Evolutionary conservation across 2,329 filamentous ascomycete genomes (phyloP), one percentile per base, ranked within the genome.

Genomic region (Fusarium vanettenii): DNA sequence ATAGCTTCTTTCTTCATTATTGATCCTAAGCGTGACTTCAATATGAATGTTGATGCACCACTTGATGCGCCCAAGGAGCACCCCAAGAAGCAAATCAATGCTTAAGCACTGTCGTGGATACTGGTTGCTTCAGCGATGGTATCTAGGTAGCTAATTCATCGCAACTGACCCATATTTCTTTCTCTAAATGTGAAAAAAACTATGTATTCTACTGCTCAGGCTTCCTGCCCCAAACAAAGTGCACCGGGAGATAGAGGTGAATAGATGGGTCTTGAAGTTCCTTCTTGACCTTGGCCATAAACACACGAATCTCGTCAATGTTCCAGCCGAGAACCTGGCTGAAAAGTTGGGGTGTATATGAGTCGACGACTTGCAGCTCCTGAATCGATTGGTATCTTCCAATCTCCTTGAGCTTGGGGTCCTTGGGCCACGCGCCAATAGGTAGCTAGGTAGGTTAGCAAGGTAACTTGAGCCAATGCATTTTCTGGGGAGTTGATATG

Each of bases 181-280:
- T 50, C 20, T 13, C 10, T 5, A 20, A 2, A 20, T 11, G 6
- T 55, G 48, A 31, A 52, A 31, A 52, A 55, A 13, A 29, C 48
- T 52, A n/a, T n/a, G 13, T n/a, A 52, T 27, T 55, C 18, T 55
- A 55, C 48, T 55, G 6, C 13, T 55, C 48, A 13, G 72, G 72
- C 18, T 75, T 74, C 27, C 33, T 63, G 2, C 66, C 74, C 67
- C 69, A 64, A n/a, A 77, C 62, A 56, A 75, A 69, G 31, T 75
- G 69, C 5, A 73, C 72, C 1, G 72, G 72, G 22, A 71, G 57
- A 16, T 68, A 78, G 2, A 75, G n/a, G 20, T 78, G 76, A 31
- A 75, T 66, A 9, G 76, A 59, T 14, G 73, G 61, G 22, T 78
- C 73, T 27, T 67, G 69, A 9, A 78, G 73, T 33, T 78, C 76